Percentiles rank a stretch among this genome's conserved stretches.
Conservation (phyloP, 1,139 yeast species). For the Zygoascus sp. region DNA sequence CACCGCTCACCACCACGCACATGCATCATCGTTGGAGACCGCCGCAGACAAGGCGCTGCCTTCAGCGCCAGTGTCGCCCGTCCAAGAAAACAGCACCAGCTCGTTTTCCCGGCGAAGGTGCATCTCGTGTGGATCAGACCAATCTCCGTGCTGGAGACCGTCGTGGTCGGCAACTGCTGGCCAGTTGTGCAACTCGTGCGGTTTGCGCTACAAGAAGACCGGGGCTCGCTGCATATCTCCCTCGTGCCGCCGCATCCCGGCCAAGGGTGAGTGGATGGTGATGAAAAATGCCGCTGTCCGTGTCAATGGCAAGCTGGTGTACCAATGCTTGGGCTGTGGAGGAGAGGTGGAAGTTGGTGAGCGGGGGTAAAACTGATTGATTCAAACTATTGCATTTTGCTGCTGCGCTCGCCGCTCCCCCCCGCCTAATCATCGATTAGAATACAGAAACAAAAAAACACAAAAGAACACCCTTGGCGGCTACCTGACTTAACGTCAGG, state of each 20-base stretch:
- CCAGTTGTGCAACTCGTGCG: conserved; percentile 94
- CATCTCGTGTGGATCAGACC: conserved; percentile 86
- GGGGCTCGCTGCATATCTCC: conserved; percentile 80
- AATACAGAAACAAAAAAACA: background rate
- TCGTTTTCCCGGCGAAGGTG: conserved; percentile 42
- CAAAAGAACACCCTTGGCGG: no score
- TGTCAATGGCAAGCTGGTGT: conserved; percentile 34
- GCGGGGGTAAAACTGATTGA: conserved; percentile 6
- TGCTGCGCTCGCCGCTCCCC: no score
- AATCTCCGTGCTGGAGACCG: conserved; percentile 98
- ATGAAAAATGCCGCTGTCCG: conserved; percentile 70
- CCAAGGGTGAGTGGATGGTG: conserved; percentile 90
- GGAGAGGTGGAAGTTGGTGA: conserved; percentile 48
- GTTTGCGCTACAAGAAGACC: conserved; percentile 88
- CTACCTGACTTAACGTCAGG: no score
- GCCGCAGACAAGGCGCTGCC: conserved; percentile 15
- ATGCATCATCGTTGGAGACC: background rate
- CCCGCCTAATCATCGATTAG: no score
- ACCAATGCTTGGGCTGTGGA: conserved; percentile 70
- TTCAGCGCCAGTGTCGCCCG: conserved; percentile 12
- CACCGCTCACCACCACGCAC: background rate
- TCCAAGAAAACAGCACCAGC: background rate
- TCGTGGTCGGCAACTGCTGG: conserved; percentile 88
- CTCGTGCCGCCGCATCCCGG: conserved; percentile 82
- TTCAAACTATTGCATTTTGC: no score